phyloP scores from a whole-genome alignment of 176 grass and related monocot species.

The Dactylis glomerata region DNA sequence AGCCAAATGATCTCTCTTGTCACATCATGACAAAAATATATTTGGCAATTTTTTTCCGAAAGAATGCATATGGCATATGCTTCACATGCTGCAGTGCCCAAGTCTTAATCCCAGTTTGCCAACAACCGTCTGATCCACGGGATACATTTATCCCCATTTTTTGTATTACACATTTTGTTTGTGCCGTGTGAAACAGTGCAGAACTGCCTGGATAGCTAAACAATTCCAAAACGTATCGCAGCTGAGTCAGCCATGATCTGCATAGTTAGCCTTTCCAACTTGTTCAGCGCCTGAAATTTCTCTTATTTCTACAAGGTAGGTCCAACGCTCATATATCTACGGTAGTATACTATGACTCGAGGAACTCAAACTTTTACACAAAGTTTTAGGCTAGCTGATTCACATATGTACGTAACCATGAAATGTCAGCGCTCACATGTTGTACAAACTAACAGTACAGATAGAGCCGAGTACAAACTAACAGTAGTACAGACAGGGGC shows the following conservation, averaged over 20 bases:
- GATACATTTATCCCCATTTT: neutral
- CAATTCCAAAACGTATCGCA: neutral
- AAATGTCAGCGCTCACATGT: neutral
- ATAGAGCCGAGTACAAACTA: too few relatives aligned
- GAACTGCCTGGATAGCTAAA: neutral
- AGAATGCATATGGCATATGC: neutral
- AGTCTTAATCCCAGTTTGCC: neutral
- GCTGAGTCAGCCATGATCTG: slow-evolving; percentile 29
- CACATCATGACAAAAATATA: neutral
- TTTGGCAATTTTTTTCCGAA: neutral
- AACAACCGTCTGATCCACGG: neutral
- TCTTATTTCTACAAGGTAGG: neutral
- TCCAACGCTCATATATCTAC: neutral
- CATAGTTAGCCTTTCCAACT: neutral
- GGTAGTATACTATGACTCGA: neutral
- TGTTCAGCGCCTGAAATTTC: neutral
- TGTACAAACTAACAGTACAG: neutral
- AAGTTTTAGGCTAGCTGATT: neutral
- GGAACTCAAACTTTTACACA: neutral
- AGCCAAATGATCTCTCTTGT: slow-evolving; percentile 1
- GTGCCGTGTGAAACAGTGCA: neutral
- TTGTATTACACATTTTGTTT: neutral
- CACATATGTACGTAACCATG: neutral
- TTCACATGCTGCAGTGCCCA: slow-evolving; percentile 14
- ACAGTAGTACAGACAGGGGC: too few relatives aligned